Base-by-base conservation (phyloP, 2,329 filamentous ascomycete species). In the Colletotrichum orchidophilum region DNA sequence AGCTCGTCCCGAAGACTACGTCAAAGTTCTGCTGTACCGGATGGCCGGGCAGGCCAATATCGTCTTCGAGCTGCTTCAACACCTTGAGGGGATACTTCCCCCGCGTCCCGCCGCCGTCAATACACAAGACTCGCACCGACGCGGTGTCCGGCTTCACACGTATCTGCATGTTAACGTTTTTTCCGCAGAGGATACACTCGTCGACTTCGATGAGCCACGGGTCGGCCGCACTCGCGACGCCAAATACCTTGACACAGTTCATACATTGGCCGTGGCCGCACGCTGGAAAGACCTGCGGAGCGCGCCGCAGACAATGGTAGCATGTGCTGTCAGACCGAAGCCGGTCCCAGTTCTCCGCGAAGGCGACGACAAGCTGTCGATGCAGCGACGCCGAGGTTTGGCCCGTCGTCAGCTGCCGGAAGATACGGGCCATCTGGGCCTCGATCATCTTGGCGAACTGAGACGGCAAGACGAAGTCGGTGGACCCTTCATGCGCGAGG, bases 61-160 rank as follows among this genome's bases (percentile, higher is more conserved):
- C 63, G 29, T 74, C 64, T 74, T 79, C 75, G 5, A 81, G 59
- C 24, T 75, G 60, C 60, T 78, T 63, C 11, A 80, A 71, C 50
- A 81, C 77, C 13, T 74, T 54, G 2, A 80, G 76, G 5, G 68
- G 71, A 8, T 78, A 79, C 5, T 80, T 71, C 2, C 79, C 78
- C 13, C 78, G 75, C 26, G 78, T 75, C 3, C 78, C 76, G 24
- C 79, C 75, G 18, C 75, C 75, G 71, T 81, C 65, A 24, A 72
- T 65, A 11, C 39, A 52, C 27, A 70, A 15, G 11, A 70, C 61
- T 1, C n/a, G 13, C 24, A 35, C 26, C 1, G 46, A 58, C 3
- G 61, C 33, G 6, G 61, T 69, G 5, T 63, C 54, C 12, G 21
- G 66, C 33, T 70, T 63, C n/a, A 58, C 53, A 24, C 33, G 15